Evolutionary conservation across 129 eudicot genomes (phyloP).

Genomic region (Saposhnikovia divaricata): DNA sequence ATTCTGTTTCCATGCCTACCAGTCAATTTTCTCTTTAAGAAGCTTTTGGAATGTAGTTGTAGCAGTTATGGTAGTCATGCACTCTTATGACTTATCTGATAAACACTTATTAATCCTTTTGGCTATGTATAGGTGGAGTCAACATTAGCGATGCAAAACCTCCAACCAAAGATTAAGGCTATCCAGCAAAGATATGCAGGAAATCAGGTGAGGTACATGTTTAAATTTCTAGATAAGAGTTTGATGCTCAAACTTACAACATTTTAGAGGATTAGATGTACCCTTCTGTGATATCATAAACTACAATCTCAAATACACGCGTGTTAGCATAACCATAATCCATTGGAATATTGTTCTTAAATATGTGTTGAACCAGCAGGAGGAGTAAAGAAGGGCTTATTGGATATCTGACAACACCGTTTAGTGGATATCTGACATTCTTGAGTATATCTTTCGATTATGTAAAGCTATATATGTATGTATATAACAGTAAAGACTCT

Average conservation of each 20-base stretch:
- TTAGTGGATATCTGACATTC: neutral
- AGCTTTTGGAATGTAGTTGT: neutral
- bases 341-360: too few species aligned
- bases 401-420: neutral
- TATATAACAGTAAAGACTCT: neutral
- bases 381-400: neutral
- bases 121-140: slow-evolving; percentile 65
- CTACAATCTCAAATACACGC: neutral
- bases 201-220: slow-evolving; percentile 59
- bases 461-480: neutral
- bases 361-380: neutral
- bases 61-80: neutral
- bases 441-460: neutral
- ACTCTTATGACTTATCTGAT: slow-evolving; percentile 8
- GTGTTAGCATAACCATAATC: neutral
- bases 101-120: slow-evolving; percentile 8
- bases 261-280: neutral
- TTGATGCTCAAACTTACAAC: neutral
- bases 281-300: neutral
- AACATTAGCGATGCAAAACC: slow-evolving; percentile 94
- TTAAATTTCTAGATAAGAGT: neutral
- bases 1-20: neutral
- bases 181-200: slow-evolving; percentile 97
- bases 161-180: slow-evolving; percentile 96
- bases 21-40: neutral